Base-by-base conservation (phyloP, 1,284 basidiomycete genomes). In the Rhizoctonia solani region DNA sequence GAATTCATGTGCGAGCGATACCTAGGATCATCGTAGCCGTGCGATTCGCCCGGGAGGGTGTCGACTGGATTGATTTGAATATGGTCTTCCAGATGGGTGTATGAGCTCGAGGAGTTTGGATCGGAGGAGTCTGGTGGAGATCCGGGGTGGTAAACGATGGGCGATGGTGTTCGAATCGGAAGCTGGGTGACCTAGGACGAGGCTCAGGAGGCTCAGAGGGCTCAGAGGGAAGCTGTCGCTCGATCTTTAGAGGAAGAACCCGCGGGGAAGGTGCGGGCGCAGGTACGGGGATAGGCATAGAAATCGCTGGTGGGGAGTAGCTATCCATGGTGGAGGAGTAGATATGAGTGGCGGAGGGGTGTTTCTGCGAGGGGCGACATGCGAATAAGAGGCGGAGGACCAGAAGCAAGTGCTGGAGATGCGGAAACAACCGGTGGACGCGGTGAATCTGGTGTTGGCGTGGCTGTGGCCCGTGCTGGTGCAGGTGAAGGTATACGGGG, bases 81-180 rank as follows among this genome's bases (percentile, higher is more conserved):
- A 23, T 46, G 49, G 19, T 65, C 39, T 21, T 54, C 61, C 25
- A 54, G 19, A 11, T 19, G 25, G 50, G 49, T n/a, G 23, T 65
- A 4, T 53, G 61, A 46, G 50, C 50, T 9, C 50, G 61, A 41
- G 61, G 61, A 19, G 61, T 54, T 25, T 32, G 61, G 19, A 54
- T 54, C 9, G 61, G 61, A 32, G 61, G 61, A 37, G 39, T 65
- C 50, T 44, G 61, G 16, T 65, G 49, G 21, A 50, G 61, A 30
- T 49, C 42, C 27, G 23, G 19, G 19, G 23, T 25, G n/a, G n/a
- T n/a, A n/a, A n/a, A n/a, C n/a, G n/a, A n/a, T n/a, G n/a, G n/a
- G n/a, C n/a, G n/a, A n/a, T n/a, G n/a, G 44, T 39, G 37, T 39
- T 39, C 37, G 37, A 39, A 39, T 16, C 37, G 37, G 37, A 16